Evolutionary conservation across 2,329 filamentous ascomycete genomes (phyloP).

Genomic region (Parastagonospora avenae): DNA sequence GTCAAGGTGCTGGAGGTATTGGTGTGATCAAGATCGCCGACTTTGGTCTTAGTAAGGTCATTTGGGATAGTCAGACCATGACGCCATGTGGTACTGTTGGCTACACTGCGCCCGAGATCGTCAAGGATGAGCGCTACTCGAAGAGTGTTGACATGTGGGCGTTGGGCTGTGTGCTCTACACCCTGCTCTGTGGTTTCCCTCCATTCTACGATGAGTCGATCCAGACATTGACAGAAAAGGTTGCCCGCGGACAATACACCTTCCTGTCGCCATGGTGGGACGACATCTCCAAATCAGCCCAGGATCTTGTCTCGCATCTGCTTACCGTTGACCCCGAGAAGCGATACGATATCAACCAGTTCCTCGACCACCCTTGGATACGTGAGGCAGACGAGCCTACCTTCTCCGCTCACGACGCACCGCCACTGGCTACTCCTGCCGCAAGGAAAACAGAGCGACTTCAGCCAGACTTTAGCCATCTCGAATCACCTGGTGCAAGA

Average conservation of each 20-base stretch:
- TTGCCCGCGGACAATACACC: constrained; percentile 93
- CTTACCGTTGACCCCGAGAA: constrained; percentile 94
- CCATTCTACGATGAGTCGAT: constrained; percentile 99
- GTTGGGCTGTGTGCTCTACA: constrained; percentile 94
- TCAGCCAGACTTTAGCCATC: constrained; percentile 57
- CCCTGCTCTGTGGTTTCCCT: constrained; percentile 93
- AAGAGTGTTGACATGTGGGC: constrained; percentile 99
- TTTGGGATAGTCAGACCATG: constrained; percentile 98
- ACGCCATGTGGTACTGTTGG: constrained; percentile 98
- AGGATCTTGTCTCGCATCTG: constrained; percentile 92
- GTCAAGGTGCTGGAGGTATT: constrained; percentile 85
- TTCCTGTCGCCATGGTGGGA: constrained; percentile 99
- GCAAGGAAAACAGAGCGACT: constrained; percentile 64
- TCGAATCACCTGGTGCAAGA: constrained; percentile 68
- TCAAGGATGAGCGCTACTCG: constrained; percentile 98
- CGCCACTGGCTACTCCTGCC: constrained; percentile 72
- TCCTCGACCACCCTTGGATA: constrained; percentile 95
- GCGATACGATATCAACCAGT: constrained; percentile 90
- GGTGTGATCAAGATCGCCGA: constrained; percentile 97
- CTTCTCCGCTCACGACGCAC: constrained; percentile 69
- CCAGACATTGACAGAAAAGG: constrained; percentile 95
- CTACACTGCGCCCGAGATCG: constrained; percentile 97
- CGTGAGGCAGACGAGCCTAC: constrained; percentile 71
- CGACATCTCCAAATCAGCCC: constrained; percentile 91
- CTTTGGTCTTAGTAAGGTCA: constrained; percentile 95